Percentiles rank a stretch among this genome's conserved stretches.
Evolutionary conservation across 345 rosid genomes (phyloP).

Genomic region (Microcos paniculata): DNA sequence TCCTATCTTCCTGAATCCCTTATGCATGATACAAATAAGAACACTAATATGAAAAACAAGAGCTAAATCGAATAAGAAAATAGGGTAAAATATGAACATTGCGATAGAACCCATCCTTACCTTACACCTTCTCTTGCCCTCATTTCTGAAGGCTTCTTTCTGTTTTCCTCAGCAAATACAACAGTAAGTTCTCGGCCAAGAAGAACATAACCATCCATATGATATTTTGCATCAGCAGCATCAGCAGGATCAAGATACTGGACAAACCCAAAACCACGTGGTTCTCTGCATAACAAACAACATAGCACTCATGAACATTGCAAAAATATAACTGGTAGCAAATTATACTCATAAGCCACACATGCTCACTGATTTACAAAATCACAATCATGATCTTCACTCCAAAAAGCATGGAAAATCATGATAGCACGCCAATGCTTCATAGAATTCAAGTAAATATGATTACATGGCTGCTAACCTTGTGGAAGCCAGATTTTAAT

Average conservation of each 20-base stretch:
- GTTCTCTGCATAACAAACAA: slow-evolving; percentile 52
- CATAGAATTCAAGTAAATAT: slow-evolving; percentile 32
- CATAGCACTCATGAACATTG: neutral
- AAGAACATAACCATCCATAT: slow-evolving; percentile 81
- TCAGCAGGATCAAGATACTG: slow-evolving; percentile 82
- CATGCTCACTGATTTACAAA: slow-evolving; percentile 9
- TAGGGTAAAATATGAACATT: neutral
- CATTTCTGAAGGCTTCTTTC: slow-evolving; percentile 94
- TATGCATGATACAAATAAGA: neutral
- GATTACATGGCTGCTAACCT: slow-evolving; percentile 65
- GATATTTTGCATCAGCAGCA: slow-evolving; percentile 87
- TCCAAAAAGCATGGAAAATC: slow-evolving; percentile 16
- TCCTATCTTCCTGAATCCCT: neutral
- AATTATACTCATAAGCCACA: neutral
- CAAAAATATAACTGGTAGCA: neutral
- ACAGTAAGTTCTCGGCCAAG: slow-evolving; percentile 73
- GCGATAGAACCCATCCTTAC: slow-evolving; percentile 23
- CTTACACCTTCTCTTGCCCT: slow-evolving; percentile 64
- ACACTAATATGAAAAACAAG: neutral
- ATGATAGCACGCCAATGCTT: slow-evolving; percentile 25
- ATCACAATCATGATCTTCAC: slow-evolving; percentile 8
- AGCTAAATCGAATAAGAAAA: neutral
- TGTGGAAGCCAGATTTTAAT: slow-evolving; percentile 43
- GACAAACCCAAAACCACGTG: slow-evolving; percentile 92
- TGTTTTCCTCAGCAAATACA: slow-evolving; percentile 85